These are phyloP conservation scores for Quercus agrifolia DNA, from an alignment of 306 rosid species.

Conservation along the genomic window DNA sequence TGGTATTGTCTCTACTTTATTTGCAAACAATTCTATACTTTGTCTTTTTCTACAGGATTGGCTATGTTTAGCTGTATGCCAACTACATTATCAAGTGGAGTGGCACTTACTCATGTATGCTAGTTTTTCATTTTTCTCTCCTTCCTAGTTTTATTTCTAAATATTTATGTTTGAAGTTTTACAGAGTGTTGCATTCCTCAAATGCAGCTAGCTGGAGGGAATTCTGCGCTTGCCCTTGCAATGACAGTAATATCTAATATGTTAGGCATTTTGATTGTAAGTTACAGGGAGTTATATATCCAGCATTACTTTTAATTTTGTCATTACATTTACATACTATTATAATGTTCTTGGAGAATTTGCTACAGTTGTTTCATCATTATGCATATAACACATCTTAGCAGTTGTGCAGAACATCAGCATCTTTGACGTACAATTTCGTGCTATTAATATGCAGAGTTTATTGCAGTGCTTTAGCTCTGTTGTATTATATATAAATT, in stretches of 20 bases:
- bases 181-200: slow-evolving; percentile 24
- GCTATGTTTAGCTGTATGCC: slow-evolving; percentile 97
- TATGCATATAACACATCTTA: neutral
- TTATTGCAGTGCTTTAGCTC: neutral
- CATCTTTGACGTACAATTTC: neutral
- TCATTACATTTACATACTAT: slow-evolving; percentile 12
- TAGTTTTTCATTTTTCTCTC: slow-evolving; percentile 1
- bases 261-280: slow-evolving; percentile 82
- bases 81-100: slow-evolving; percentile 96
- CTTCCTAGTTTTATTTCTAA: neutral
- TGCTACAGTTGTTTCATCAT: slow-evolving; percentile 1
- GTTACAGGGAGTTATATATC: slow-evolving; percentile 29
- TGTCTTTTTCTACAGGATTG: slow-evolving; percentile 52
- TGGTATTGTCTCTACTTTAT: neutral
- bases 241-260: slow-evolving; percentile 88
- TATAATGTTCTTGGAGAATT: slow-evolving; percentile 6
- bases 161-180: slow-evolving; percentile 13
- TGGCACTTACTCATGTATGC: slow-evolving; percentile 84
- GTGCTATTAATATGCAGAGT: neutral
- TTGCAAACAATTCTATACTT: slow-evolving; percentile 15
- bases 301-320: slow-evolving; percentile 1
- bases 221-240: slow-evolving; percentile 91
- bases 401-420: neutral
- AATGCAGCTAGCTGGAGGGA: slow-evolving; percentile 91
- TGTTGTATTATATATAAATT: neutral